Conservation (phyloP, 345 rosid species). For the Arabis alpina region DNA sequence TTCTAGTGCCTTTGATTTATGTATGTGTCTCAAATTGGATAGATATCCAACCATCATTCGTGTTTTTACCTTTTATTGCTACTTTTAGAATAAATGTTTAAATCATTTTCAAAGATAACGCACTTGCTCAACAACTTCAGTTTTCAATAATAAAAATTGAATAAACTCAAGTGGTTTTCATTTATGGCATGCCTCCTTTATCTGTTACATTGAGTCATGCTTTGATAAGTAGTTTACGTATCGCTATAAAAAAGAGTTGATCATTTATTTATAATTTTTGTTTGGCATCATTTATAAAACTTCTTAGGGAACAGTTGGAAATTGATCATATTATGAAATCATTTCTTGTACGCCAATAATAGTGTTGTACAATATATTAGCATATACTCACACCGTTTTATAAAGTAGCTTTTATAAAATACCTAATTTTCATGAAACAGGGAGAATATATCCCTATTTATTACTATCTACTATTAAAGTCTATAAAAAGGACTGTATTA, state of each 20-base stretch:
- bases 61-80: conserved; percentile 1
- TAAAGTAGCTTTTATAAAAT: not conserved
- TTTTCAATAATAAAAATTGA: not conserved
- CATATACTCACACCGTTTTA: not conserved
- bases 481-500: too few relatives aligned
- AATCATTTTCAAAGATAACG: conserved; percentile 15
- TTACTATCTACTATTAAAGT: too few relatives aligned
- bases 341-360: not conserved
- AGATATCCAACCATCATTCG: not conserved
- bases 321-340: conserved; percentile 9
- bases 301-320: not conserved
- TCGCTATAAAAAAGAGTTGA: not conserved
- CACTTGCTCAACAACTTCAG: not conserved
- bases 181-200: conserved; percentile 26
- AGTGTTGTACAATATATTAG: not conserved
- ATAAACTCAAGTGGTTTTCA: conserved; percentile 4
- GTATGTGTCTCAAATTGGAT: not conserved
- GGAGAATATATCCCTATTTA: too few relatives aligned
- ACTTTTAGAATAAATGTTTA: conserved; percentile 1
- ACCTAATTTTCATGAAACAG: too few relatives aligned
- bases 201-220: conserved; percentile 30
- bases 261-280: not conserved
- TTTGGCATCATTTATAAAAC: not conserved
- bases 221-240: not conserved
- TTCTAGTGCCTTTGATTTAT: not conserved